Base-by-base conservation (phyloP, 2,329 filamentous ascomycete species). In the Alternaria burnsii region DNA sequence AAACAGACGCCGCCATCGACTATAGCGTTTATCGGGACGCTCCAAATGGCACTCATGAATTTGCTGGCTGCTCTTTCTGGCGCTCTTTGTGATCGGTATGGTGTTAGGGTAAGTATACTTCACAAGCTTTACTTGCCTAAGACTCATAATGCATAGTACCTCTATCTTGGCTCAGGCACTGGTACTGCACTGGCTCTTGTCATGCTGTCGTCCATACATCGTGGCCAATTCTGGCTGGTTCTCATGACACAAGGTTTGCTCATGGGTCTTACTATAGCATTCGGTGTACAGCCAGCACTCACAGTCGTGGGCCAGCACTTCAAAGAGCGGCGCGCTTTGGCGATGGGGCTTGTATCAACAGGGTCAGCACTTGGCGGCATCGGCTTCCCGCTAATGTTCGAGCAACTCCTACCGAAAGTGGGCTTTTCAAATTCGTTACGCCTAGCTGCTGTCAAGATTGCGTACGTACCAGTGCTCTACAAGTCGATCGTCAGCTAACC, bases 381-480 rank as follows among this genome's bases (percentile, higher is more conserved):
- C 3, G 82, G 87, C 22, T 84, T 88, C 56, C 87, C 87, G 3
- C 81, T 85, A 43, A 78, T 84, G 52, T 83, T 90, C 63, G 80
- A 86, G 57, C 81, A 85, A 55, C 75, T 89, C 20, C 78, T 86
- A 8, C 83, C 84, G 0, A 71, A 74, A 12, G 77, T 89, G 10
- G 87, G 88, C 0, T 90, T 89, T 65, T 76, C 81, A 0, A 89
- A 87, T 85, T 82, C 86, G 1, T 84, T 89, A 24, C 81, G 90
- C 5, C 82, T 88, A 16, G 80, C 90, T 1, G 89, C 84, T 0
- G 87, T 91, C 63, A 84, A 76, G 52, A 63, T 72, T 16, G 62
- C 55, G 73, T 75, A 60, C 50, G 71, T 65, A 10, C 5, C 1
- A 12, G 4, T 32, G 5, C 5, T 2, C 24, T 5, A 10, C n/a